Percentiles rank a stretch among this genome's conserved stretches.
phyloP scores from a whole-genome alignment of 345 rosid species.

The Acer negundo region DNA sequence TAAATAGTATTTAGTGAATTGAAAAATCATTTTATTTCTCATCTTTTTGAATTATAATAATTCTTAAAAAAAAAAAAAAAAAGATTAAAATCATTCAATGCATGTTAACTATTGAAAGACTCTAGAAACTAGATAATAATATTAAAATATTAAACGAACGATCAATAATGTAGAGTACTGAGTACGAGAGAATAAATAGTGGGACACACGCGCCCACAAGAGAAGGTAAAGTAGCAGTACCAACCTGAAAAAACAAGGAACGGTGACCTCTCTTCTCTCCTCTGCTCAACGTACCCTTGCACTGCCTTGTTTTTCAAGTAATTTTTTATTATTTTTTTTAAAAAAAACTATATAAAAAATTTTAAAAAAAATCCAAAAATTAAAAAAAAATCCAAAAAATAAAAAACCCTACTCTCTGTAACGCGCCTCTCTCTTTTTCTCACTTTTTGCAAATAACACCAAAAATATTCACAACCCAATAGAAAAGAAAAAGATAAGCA shows the following conservation, averaged over 20 bases:
- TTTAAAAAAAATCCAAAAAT: neutral
- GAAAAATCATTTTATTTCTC: too few species aligned
- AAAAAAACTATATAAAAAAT: too few species aligned
- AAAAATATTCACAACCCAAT: neutral
- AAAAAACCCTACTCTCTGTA: neutral
- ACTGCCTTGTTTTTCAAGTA: slow-evolving; percentile 19
- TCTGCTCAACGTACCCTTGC: neutral
- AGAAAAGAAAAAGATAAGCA: neutral
- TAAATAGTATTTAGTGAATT: too few species aligned
- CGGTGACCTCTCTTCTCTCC: slow-evolving; percentile 5
- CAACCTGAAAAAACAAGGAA: slow-evolving; percentile 13
- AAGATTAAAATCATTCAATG: too few species aligned
- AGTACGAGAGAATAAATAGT: neutral
- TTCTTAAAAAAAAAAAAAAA: too few species aligned
- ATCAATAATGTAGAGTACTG: too few species aligned
- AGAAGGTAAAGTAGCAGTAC: neutral
- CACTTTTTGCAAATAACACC: neutral
- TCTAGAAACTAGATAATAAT: too few species aligned
- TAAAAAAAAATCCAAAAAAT: neutral
- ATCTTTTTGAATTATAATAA: too few species aligned
- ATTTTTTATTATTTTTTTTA: neutral
- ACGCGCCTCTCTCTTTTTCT: neutral
- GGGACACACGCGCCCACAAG: slow-evolving; percentile 1
- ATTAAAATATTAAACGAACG: too few species aligned
- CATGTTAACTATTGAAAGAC: too few species aligned